A percentile compares a stretch with the other conserved stretches of the same genome.
Conservation (phyloP, 306 rosid genomes). For the Astragalus membranaceus region DNA sequence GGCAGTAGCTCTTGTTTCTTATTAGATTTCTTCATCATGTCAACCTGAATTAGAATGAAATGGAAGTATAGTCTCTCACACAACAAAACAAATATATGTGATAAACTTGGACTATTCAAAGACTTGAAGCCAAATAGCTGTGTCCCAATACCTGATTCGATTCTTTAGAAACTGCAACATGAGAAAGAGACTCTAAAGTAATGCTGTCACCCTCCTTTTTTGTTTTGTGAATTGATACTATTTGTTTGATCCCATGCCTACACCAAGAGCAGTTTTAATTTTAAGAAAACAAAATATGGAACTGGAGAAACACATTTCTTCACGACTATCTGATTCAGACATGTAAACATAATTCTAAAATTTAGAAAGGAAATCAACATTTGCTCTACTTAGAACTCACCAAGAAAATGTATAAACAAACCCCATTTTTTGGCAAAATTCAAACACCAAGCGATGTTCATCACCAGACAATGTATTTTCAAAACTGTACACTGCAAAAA, state of each 20-base stretch:
- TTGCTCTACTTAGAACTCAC: background rate
- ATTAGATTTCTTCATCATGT: background rate
- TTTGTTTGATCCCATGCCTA: slow-evolving; percentile 29
- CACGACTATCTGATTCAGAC: background rate
- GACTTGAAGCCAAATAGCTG: background rate
- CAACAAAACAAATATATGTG: background rate
- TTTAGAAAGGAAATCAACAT: background rate
- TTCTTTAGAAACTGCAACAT: slow-evolving; percentile 39
- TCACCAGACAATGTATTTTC: background rate
- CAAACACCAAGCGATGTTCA: background rate
- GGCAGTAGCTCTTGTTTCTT: background rate
- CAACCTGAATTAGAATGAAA: background rate
- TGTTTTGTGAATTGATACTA: slow-evolving; percentile 33
- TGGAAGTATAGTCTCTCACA: background rate
- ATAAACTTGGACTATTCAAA: background rate
- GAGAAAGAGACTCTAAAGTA: slow-evolving; percentile 1
- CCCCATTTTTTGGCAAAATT: background rate
- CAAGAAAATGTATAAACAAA: background rate
- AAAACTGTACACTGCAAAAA: background rate
- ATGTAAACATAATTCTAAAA: slow-evolving; percentile 1
- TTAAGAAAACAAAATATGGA: background rate
- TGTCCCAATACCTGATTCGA: slow-evolving; percentile 27
- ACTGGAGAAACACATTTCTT: background rate
- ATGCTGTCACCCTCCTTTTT: slow-evolving; percentile 9
- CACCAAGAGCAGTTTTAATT: slow-evolving; percentile 11